Evolutionary conservation across 768 basidiomycete genomes (phyloP), one percentile per base, ranked within the genome.

Genomic region (Antrodiella citrinella): DNA sequence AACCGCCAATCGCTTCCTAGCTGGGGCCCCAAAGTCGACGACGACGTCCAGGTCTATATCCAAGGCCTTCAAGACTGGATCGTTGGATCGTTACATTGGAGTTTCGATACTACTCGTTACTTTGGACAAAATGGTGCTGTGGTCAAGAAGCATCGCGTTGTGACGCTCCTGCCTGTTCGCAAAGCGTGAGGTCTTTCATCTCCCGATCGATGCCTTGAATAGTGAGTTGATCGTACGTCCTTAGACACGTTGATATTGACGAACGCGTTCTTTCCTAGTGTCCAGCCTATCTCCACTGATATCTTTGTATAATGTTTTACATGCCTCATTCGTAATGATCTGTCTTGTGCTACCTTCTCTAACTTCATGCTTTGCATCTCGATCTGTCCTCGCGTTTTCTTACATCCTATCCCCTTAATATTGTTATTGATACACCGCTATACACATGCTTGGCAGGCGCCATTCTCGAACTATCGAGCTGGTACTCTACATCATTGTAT

Each of bases 31-130:
- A 74, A 78, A 39, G 62, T 85, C 41, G 82, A 86, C 58, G 64
- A 61, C 13, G 77, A 80, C 63, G 82, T 86, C 26, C 61, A 60
- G 13, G 64, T 67, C 18, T 87, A 86, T 52, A 69, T 86, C 39
- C 64, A 73, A 39, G 82, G 83, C n/a, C 63, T 87, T 25, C 77
- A 78, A 55, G 73, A 81, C 53, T 85, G 84, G 85, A 82, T 84
- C 54, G 76, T 83, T 25, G 86, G 82, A 67, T 80, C 77, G 30
- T 64, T 86, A 35, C 77, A 84, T 53, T 88, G 86, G 86, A 82
- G 81, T 61, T 86, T 84, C 65, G 73, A 77, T 64, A 78, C 78
- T 2, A 72, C 74, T 50, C 73, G 86, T 2, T 88, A 88, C 60
- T 87, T 87, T 59, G 86, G 82, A 15, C 65, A 67, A 35, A 57